Evolutionary conservation across 1,284 basidiomycete genomes (phyloP), one percentile per base, ranked within the genome.

Genomic region (Ceratobasidium sp.): DNA sequence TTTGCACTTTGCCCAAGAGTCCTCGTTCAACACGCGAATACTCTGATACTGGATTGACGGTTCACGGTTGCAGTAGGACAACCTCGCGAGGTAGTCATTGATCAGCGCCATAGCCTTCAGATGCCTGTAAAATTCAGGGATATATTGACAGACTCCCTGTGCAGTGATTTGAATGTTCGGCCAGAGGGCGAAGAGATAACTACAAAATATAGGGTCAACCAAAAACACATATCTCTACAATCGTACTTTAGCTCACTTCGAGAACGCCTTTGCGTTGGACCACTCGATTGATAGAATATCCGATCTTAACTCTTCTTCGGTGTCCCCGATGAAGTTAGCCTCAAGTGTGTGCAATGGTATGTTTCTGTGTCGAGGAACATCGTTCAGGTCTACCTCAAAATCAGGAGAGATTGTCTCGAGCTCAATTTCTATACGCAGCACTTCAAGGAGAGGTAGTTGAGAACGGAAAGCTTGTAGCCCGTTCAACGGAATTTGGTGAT

Each of bases 341-440:
- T 55, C 53, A 10, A 55, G 53, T 55, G 53, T 55, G 53, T 55
- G 53, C 53, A 55, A 55, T 23, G 53, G 53, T 55, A 55, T 5
- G 7, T n/a, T 55, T n/a, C 53, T 13, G 23, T 55, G 23, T 55
- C 53, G 53, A 55, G 53, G 5, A 10, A 55, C 53, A 55, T 5
- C 23, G 23, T 23, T 55, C 53, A 55, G 23, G 18, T 55, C 53
- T 55, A 55, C 20, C 20, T 7, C 20, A 55, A 23, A 23, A 20
- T 6, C 18, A 55, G 53, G 6, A 6, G 7, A 55, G 20, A 55
- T 6, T 6, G 10, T 55, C 5, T 55, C 53, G 20, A 55, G 53
- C 53, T 10, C 7, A 20, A 55, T 20, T 55, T 55, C 7, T 55
- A 55, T 20, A 55, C 53, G 53, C 53, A 55, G 18, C 53, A 55